Base-by-base conservation (phyloP, 306 rosid genomes). In the Vigna angularis region DNA sequence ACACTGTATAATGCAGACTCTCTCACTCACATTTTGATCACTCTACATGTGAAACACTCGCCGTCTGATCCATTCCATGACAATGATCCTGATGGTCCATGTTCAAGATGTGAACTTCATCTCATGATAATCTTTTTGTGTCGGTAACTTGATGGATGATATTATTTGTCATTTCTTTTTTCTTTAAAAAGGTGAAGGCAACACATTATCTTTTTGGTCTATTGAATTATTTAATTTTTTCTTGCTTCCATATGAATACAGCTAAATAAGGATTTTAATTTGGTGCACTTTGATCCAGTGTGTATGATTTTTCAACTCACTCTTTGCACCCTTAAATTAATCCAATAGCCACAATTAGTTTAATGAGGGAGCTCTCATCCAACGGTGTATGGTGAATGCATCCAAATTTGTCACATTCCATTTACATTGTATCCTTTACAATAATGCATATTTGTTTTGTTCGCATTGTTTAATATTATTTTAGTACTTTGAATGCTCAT, bases 91-190 rank as follows among this genome's bases (percentile, higher is more conserved):
- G 3, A 36, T 36, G 2, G 0, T 42, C 42, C 12, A 44, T 50
- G 28, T 16, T 17, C 3, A 18, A 16, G 7, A 6, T 48, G 2
- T 77, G 26, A 74, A 56, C 14, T 58, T 8, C 5, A 11, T 44
- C 38, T 15, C 70, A n/a, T 57, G 63, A 17, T 51, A 44, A 76
- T 50, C 5, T 68, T 83, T 79, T 59, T 66, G 26, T 76, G 85
- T 76, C 85, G 85, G 83, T 84, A 58, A 53, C 51, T 17, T 12
- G 3, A 32, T 3, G 0, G 18, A 34, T 63, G 53, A 18, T 26
- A 48, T 52, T 47, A 17, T n/a, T n/a, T 4, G 15, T 6, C 8
- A 7, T 15, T 24, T 73, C 15, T 12, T 15, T 58, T 15, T 47
- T 38, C 15, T 71, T 34, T 1, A 51, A 53, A 15, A 18, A 40